Percentiles rank a stretch among this genome's conserved stretches.
phyloP scores from a whole-genome alignment of 208 protist species.

The Wallacemonas rigidus region DNA sequence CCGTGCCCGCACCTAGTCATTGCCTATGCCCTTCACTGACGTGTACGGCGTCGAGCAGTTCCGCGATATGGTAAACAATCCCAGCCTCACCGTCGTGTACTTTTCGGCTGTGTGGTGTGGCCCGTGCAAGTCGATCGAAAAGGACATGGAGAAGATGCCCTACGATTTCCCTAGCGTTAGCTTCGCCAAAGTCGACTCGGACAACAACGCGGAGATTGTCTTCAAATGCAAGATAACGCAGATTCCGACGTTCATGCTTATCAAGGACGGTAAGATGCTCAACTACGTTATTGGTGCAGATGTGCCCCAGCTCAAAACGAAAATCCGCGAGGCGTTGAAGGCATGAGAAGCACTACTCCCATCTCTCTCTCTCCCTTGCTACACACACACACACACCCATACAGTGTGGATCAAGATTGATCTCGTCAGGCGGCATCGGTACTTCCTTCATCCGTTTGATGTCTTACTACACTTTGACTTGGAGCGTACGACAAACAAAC shows the following conservation, averaged over 20 bases:
- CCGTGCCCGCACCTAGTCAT: not conserved
- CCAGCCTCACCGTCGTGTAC: slow-evolving; percentile 63
- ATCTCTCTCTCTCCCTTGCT: not conserved
- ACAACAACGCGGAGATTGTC: slow-evolving; percentile 84
- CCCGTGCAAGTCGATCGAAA: slow-evolving; percentile 78
- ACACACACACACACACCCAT: no score
- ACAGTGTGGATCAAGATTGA: no score
- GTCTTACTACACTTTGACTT: not conserved
- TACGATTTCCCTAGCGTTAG: slow-evolving; percentile 73
- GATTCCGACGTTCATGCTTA: slow-evolving; percentile 83
- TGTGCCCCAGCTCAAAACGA: slow-evolving; percentile 56
- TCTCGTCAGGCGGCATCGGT: not conserved
- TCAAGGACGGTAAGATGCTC: slow-evolving; percentile 49
- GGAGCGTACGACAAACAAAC: not conserved
- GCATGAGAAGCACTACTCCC: not conserved
- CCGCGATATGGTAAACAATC: slow-evolving; percentile 62
- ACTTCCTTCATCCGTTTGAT: not conserved
- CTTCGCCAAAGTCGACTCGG: slow-evolving; percentile 76
- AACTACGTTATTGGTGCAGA: slow-evolving; percentile 83
- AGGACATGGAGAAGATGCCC: slow-evolving; percentile 72
- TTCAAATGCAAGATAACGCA: slow-evolving; percentile 73
- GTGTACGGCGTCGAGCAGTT: slow-evolving; percentile 78
- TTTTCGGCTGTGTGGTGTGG: slow-evolving; percentile 85
- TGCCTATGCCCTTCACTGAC: slow-evolving; percentile 66
- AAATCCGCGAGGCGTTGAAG: slow-evolving; percentile 52